Evolutionary conservation across 2,329 filamentous ascomycete species (phyloP), one percentile per base, ranked within the genome.

Genomic region (Fusarium penzigii): DNA sequence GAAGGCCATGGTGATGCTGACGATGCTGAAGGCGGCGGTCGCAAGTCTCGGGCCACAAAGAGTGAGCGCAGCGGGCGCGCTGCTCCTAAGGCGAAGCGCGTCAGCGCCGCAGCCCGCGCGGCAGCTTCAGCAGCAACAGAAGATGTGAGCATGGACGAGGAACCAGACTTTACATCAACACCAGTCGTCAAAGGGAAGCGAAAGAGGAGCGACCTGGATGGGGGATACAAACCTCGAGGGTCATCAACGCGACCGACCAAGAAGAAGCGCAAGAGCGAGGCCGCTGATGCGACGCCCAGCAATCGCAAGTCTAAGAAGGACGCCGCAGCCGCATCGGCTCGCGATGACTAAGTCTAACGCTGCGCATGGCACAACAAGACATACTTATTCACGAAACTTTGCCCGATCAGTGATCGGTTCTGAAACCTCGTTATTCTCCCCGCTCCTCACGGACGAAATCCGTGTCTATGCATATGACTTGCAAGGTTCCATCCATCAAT

Each of bases 181-280:
- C 68, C 65, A 6, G 66, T 68, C 8, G 63, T 58, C 38, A 61
- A 70, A 12, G 65, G 70, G 39, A 80, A 80, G 68, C 75, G 78
- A 53, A 84, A 84, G 75, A 74, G 81, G 29, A 82, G 84, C 34
- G 83, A 85, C 39, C 83, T 85, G 8, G 83, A 86, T 55, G 69
- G 72, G 0, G 82, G 82, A 5, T 86, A 86, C 65, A 75, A 82
- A 52, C 82, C 83, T 3, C 83, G 84, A 58, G 78, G 79, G 3
- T 82, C 81, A 3, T 75, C 74, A 3, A 78, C 74, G 38, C 73
- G 81, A 39, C 79, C 80, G 16, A 70, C 72, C 1, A 85, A 85
- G 73, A 79, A 79, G 69, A 85, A 83, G 75, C 75, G 81, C 5
- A 84, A 82, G 75, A 83, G 81, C 60, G 78, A 80, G 44, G 71